A percentile compares a stretch with the other conserved stretches of the same genome.
Evolutionary conservation across 1,139 yeast species (phyloP).

Genomic region (Geotrichum histeridarum): DNA sequence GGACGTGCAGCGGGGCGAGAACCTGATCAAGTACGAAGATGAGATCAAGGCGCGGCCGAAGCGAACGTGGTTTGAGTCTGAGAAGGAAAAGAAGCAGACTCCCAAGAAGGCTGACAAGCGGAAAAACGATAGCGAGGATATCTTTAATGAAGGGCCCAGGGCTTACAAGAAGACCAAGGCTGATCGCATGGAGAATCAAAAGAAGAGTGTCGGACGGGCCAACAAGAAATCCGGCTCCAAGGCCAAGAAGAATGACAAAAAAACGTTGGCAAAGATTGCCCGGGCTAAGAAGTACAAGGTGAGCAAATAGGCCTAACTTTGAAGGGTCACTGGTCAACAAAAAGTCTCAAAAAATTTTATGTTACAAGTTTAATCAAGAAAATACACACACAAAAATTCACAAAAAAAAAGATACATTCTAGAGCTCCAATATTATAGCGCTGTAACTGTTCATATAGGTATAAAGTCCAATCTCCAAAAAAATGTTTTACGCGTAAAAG

Average conservation of each 20-base stretch:
- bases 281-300: slow-evolving; percentile 46
- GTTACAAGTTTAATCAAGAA: background rate
- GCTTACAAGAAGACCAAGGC: slow-evolving; percentile 33
- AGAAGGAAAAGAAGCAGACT: slow-evolving; percentile 59
- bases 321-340: background rate
- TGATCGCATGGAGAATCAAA: slow-evolving; percentile 28
- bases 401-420: background rate
- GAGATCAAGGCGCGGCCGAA: slow-evolving; percentile 88
- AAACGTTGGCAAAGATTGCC: slow-evolving; percentile 16
- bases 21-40: slow-evolving; percentile 67
- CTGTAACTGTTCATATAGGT: too few species aligned
- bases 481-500: slow-evolving; percentile 25
- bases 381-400: slow-evolving; percentile 1
- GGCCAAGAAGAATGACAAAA: slow-evolving; percentile 21
- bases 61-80: slow-evolving; percentile 93
- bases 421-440: background rate
- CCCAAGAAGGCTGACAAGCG: slow-evolving; percentile 53
- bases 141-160: slow-evolving; percentile 28
- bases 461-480: background rate
- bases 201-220: slow-evolving; percentile 19
- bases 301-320: background rate
- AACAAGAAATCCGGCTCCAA: slow-evolving; percentile 47
- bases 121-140: slow-evolving; percentile 54
- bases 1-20: slow-evolving; percentile 81
- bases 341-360: background rate